These are phyloP conservation scores for Rhytidhysteron rufulum DNA, from an alignment of 2,329 filamentous ascomycete species.

Conservation along the genomic window DNA sequence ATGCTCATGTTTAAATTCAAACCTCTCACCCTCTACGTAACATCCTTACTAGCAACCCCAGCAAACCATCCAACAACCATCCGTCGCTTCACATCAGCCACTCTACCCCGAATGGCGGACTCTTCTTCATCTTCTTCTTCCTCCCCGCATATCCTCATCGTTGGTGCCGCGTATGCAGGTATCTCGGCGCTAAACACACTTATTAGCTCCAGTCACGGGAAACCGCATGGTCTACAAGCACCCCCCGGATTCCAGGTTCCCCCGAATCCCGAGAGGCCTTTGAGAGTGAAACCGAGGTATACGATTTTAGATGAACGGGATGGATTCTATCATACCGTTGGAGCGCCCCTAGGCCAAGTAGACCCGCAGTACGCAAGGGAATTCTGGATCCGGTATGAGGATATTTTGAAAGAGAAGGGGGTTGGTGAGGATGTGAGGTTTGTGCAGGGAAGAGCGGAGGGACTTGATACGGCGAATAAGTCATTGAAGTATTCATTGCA, in stretches of 20 bases:
- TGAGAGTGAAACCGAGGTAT: neutral
- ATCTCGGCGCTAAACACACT: neutral
- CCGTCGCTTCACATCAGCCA: neutral
- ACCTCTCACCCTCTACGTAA: neutral
- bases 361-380: neutral
- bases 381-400: neutral
- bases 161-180: neutral
- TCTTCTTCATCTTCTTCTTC: no score
- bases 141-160: neutral
- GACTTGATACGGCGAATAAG: neutral
- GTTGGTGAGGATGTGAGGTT: neutral
- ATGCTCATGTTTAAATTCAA: neutral
- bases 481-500: neutral
- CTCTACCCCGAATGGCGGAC: neutral
- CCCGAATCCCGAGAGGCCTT: neutral
- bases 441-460: neutral
- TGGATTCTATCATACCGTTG: neutral
- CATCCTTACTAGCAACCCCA: neutral
- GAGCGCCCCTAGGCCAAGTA: neutral
- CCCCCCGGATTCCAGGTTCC: no score
- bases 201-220: neutral
- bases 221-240: neutral
- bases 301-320: neutral
- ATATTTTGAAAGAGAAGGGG: neutral
- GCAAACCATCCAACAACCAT: neutral